A percentile compares a stretch with the other conserved stretches of the same genome.
Evolutionary conservation across 176 grass and related monocot species (phyloP).

Genomic region (Carex cristatella): DNA sequence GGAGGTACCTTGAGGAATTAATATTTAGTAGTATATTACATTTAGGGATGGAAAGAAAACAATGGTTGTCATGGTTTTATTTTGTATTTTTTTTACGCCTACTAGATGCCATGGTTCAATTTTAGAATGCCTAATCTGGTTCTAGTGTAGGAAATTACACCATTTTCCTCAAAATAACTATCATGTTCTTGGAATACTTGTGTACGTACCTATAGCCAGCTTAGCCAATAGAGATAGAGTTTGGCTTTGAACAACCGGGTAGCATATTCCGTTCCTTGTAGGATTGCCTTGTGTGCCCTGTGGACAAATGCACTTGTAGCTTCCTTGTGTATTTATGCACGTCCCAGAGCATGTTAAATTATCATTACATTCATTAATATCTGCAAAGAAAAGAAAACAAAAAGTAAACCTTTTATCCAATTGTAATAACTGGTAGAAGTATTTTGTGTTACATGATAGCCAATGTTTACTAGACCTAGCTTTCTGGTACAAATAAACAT

Average conservation of each 20-base stretch:
- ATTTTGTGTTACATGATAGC: background rate
- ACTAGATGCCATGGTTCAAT: too few relatives aligned
- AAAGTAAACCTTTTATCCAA: background rate
- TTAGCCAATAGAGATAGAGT: background rate
- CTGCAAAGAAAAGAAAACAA: background rate
- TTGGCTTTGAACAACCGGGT: too few relatives aligned
- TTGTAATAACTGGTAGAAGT: background rate
- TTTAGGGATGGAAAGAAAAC: background rate
- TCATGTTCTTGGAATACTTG: background rate
- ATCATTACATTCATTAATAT: background rate
- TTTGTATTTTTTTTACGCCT: too few relatives aligned
- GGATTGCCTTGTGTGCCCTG: background rate
- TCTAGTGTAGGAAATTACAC: background rate
- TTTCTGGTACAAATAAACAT: too few relatives aligned
- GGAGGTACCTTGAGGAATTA: background rate
- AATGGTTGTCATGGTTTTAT: background rate
- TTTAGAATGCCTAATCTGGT: background rate
- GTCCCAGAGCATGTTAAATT: background rate
- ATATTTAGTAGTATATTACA: background rate
- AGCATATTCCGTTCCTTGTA: background rate
- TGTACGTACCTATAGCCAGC: background rate
- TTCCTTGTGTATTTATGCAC: background rate
- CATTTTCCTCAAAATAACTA: background rate
- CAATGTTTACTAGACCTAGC: too few relatives aligned
- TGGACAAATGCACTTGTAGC: background rate